Evolutionary conservation across 805 yeast genomes (phyloP), one percentile per base, ranked within the genome.

Genomic region (Saccharomycopsis malanga): DNA sequence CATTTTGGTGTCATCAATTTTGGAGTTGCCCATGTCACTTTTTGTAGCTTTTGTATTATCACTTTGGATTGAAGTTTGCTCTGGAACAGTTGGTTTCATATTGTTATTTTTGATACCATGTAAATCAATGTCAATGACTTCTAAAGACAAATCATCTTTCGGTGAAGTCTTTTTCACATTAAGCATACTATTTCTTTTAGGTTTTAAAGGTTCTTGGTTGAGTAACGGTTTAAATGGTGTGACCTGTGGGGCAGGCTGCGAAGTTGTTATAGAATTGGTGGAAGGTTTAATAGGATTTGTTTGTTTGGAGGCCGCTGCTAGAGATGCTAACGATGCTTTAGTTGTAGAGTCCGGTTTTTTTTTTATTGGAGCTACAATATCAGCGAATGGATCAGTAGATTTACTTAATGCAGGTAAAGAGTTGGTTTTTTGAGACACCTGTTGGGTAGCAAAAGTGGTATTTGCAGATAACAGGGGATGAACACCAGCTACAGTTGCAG

Each of bases 41-140:
- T 2, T 9, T 20, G n/a, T 6, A 17, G 6, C n/a, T 14, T 22
- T 29, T 4, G 20, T 10, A 32, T 20, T 24, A 20, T 36, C 22
- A 15, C 39, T 25, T 18, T 35, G 18, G 22, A 32, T 32, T 12
- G 44, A 25, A 5, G 22, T 22, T 6, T 12, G n/a, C n/a, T 22
- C 20, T n/a, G 14, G 37, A 23, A 12, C 7, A 12, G 15, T 10
- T 4, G 15, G 21, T 12, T 27, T n/a, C 14, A 10, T 39, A 25
- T 23, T 41, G 10, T 32, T 34, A 22, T n/a, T 42, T 35, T 23
- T 39, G 15, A 51, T 21, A 6, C 52, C 50, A 9, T 51, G 38
- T 39, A 51, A 23, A 25, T 51, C 54, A 21, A 51, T 48, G 35
- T 51, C 52, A 38, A 51, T 48, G 15, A 51, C 54, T 30, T 48